Conservation (phyloP, 2,329 filamentous ascomycete species). For the Myriosclerotinia curreyana region DNA sequence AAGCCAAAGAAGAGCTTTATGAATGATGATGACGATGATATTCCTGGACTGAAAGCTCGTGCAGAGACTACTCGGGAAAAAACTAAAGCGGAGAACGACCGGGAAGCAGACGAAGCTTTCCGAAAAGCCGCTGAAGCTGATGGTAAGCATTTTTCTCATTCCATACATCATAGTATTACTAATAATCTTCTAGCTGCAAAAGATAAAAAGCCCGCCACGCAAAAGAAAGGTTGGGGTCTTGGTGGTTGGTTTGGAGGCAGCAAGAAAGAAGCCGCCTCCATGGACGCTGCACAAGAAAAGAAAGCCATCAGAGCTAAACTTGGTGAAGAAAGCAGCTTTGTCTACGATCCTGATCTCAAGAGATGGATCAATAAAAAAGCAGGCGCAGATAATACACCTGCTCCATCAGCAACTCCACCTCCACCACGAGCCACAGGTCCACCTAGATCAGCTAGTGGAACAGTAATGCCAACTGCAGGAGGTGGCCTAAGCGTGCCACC, state of each 20-base stretch:
- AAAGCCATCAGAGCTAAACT: constrained; percentile 89
- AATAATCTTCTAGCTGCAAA: constrained; percentile 54
- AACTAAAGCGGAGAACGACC: constrained; percentile 65
- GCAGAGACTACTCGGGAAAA: constrained; percentile 51
- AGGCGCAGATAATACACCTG: constrained; percentile 55
- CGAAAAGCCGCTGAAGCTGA: constrained; percentile 76
- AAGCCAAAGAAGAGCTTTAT: constrained; percentile 74
- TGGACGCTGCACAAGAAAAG: constrained; percentile 43
- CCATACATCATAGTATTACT: neutral
- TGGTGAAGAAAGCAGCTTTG: constrained; percentile 88
- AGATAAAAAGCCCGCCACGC: constrained; percentile 48
- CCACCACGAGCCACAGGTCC: constrained; percentile 60
- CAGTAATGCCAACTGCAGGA: constrained; percentile 21
- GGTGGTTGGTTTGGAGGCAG: constrained; percentile 77
- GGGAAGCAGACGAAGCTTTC: constrained; percentile 81
- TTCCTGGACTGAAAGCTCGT: constrained; percentile 46
- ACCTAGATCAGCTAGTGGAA: constrained; percentile 39
- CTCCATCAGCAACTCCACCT: constrained; percentile 69
- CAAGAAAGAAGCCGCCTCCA: constrained; percentile 54
- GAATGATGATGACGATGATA: constrained; percentile 75
- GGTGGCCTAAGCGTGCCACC: constrained; percentile 8
- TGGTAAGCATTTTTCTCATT: constrained; percentile 48
- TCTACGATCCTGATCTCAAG: constrained; percentile 93
- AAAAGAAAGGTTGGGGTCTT: constrained; percentile 72
- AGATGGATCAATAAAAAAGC: constrained; percentile 98